phyloP scores from a whole-genome alignment of 495 filamentous ascomycete genomes.

The Penicillium turbatum region DNA sequence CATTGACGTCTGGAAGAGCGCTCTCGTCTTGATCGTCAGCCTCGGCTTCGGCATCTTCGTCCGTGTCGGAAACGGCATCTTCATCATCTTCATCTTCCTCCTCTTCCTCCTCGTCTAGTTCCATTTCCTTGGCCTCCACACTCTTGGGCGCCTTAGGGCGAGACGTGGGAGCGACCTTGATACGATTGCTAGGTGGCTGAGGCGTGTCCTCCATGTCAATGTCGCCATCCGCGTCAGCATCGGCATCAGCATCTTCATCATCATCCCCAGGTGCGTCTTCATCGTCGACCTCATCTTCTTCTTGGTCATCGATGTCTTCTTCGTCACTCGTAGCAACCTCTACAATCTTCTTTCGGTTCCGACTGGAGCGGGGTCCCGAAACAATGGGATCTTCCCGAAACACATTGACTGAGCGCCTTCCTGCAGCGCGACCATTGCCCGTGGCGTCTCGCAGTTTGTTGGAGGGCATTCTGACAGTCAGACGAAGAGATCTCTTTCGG shows the following conservation, averaged over 20 bases:
- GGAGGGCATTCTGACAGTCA: slow-evolving; percentile 81
- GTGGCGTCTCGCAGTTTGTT: slow-evolving; percentile 79
- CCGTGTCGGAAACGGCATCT: slow-evolving; percentile 47
- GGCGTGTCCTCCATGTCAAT: slow-evolving; percentile 53
- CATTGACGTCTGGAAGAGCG: slow-evolving; percentile 36
- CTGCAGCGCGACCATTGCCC: slow-evolving; percentile 28
- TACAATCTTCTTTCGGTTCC: slow-evolving; percentile 64
- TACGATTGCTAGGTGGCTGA: slow-evolving; percentile 35
- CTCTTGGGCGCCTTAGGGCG: slow-evolving; percentile 41
- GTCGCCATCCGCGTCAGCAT: slow-evolving; percentile 49
- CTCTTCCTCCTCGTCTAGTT: slow-evolving; percentile 45
- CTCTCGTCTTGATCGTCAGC: slow-evolving; percentile 49
- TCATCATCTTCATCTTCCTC: slow-evolving; percentile 53
- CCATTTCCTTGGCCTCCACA: slow-evolving; percentile 60
- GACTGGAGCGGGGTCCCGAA: slow-evolving; percentile 57
- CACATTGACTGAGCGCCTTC: slow-evolving; percentile 41
- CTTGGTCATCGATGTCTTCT: slow-evolving; percentile 52
- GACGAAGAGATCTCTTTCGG: slow-evolving; percentile 59
- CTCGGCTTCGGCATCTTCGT: slow-evolving; percentile 50
- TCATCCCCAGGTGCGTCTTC: slow-evolving; percentile 58
- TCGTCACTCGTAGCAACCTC: slow-evolving; percentile 59
- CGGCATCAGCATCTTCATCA: slow-evolving; percentile 57
- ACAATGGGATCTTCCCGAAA: slow-evolving; percentile 56
- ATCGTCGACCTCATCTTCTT: slow-evolving; percentile 57
- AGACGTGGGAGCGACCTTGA: slow-evolving; percentile 28